These are phyloP conservation scores for Naganishia antarctica DNA, from an alignment of 768 basidiomycete genomes.

Conservation along the genomic window DNA sequence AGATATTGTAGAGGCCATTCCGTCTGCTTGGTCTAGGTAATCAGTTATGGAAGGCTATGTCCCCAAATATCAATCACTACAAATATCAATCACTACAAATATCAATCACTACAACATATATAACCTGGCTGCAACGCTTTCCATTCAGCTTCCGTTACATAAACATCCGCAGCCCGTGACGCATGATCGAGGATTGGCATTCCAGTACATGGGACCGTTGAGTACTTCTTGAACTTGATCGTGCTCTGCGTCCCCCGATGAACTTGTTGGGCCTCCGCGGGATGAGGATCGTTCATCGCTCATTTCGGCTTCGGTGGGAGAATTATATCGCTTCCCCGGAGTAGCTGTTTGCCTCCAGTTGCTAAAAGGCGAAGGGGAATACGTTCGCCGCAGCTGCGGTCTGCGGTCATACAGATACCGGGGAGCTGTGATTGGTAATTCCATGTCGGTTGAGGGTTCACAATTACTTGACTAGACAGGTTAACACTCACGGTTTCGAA, in stretches of 20 bases:
- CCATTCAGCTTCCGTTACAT: neutral
- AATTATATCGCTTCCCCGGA: conserved; percentile 9
- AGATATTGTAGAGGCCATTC: conserved; percentile 63
- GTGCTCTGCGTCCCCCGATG: conserved; percentile 6
- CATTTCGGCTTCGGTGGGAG: conserved; percentile 3
- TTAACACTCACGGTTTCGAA: conserved; percentile 16
- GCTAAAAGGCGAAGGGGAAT: conserved; percentile 9
- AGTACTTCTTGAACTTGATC: neutral
- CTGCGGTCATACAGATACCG: conserved; percentile 5
- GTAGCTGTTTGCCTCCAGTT: conserved; percentile 9
- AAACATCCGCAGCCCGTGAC: conserved; percentile 20
- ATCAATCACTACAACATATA: neutral
- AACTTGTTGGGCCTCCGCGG: neutral
- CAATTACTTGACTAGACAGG: no score
- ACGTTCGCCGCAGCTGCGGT: neutral
- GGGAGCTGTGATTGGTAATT: neutral
- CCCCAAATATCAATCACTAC: no score
- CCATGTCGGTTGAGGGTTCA: neutral
- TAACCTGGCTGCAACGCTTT: neutral
- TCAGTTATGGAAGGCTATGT: neutral
- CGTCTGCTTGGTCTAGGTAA: conserved; percentile 63
- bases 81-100: no score
- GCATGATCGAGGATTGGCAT: conserved; percentile 6
- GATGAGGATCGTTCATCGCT: neutral
- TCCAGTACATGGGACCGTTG: neutral